Conservation (phyloP, 2,329 filamentous ascomycete genomes). For the Stagonosporopsis cucurbitacearum region DNA sequence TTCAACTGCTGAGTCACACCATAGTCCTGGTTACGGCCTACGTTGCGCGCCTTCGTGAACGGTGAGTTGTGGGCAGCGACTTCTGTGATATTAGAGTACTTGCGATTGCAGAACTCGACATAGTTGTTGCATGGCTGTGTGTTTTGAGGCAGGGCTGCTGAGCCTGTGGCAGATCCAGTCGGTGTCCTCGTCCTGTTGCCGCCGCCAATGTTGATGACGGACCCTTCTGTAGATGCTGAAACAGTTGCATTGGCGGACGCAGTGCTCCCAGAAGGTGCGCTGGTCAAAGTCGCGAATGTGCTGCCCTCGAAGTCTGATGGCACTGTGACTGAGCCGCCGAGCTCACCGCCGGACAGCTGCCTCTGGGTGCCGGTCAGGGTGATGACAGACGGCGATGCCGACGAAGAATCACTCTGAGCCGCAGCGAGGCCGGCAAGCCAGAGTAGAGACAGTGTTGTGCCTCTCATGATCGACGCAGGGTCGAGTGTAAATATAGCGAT, state of each 20-base stretch:
- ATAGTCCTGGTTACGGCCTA: constrained; percentile 47
- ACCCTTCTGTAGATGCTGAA: constrained; percentile 24
- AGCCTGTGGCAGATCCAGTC: constrained; percentile 31
- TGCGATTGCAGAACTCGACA: constrained; percentile 48
- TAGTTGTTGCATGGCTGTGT: constrained; percentile 53
- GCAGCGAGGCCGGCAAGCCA: constrained; percentile 35
- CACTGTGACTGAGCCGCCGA: constrained; percentile 34
- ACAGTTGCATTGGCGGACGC: constrained; percentile 32
- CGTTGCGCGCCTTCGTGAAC: constrained; percentile 42
- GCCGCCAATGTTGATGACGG: constrained; percentile 39
- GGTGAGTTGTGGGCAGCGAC: constrained; percentile 51
- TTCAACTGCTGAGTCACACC: constrained; percentile 48
- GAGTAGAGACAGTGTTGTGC: constrained; percentile 25
- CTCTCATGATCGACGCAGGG: constrained; percentile 30
- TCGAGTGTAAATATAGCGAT: constrained; percentile 16
- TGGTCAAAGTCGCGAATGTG: constrained; percentile 31
- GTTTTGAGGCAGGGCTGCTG: constrained; percentile 43
- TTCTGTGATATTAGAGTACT: constrained; percentile 52
- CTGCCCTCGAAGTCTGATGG: constrained; percentile 40
- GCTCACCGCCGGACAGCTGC: constrained; percentile 25
- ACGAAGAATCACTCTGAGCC: constrained; percentile 35
- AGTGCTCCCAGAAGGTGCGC: constrained; percentile 23
- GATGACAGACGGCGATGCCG: constrained; percentile 29
- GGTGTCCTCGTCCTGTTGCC: constrained; percentile 36
- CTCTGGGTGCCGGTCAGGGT: constrained; percentile 34